Base-by-base conservation (phyloP, 2,329 filamentous ascomycete species). In the Akanthomyces dipterigenus region DNA sequence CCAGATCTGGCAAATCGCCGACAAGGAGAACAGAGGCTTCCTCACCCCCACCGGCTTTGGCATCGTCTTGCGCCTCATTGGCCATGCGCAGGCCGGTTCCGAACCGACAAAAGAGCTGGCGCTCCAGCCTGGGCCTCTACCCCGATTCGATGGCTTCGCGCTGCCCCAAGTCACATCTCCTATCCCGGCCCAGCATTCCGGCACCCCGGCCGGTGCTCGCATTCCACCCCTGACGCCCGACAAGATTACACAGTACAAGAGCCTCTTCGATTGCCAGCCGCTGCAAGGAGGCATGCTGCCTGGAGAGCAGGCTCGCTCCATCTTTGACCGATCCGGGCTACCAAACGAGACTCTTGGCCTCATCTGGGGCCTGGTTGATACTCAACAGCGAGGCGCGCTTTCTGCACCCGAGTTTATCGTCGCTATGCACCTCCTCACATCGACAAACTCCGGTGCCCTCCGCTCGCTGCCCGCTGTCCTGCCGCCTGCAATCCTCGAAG, bases 1-100 rank as follows among this genome's bases (percentile, higher is more conserved):
- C 34, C 75, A 96, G 90, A 98, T 99, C 82, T 99, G 95, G 95
- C 93, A 98, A 78, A 95, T 99, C 73, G 93, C 95, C 67, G 95
- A 99, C 78, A 92, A 86, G 67, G 93, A 98, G 78, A 99, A 99
- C 78, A 87, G 93, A 66, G 95, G 95, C 57, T 89, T 98, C 67
- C 80, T 99, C 67, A 97, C 93, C 38, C 92, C 92, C 22, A 86
- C 92, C 46, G 95, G 93, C 72, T 99, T 99, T 77, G 91, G 93
- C 64, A 85, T 96, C 72, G 95, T 96, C 62, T 78, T 99, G 72
- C 86, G 95, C 70, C 86, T 99, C 72, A 98, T 99, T 72, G 95
- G 92, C 63, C 95, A 98, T 78, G 93, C 92, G 66, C 95, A 99
- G 77, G 90, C 89, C 65, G 90, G 91, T 69, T 86, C 89, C 73